phyloP scores from a whole-genome alignment of 2,329 filamentous ascomycete genomes.

The Aulographum hederae region DNA sequence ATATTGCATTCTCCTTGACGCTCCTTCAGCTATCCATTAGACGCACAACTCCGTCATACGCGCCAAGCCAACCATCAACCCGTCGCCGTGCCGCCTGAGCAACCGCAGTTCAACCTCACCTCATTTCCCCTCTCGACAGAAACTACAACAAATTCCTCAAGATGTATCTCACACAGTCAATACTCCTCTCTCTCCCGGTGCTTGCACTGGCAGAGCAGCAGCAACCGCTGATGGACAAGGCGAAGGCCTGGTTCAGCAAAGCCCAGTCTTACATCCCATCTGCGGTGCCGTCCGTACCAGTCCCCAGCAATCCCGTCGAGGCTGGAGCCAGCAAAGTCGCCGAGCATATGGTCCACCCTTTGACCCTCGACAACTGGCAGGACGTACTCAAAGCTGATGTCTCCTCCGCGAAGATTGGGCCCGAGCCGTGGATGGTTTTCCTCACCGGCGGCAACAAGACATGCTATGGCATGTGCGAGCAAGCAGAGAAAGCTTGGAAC shows the following conservation, averaged over 20 bases:
- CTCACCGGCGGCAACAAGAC: slow-evolving; percentile 63
- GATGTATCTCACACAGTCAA: slow-evolving; percentile 34
- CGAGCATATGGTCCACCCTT: slow-evolving; percentile 30
- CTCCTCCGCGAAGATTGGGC: slow-evolving; percentile 12
- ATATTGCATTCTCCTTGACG: too few species aligned
- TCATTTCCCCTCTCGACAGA: too few species aligned
- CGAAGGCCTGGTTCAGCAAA: slow-evolving; percentile 34
- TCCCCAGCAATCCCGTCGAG: slow-evolving; percentile 19
- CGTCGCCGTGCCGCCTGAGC: too few species aligned
- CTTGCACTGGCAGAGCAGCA: slow-evolving; percentile 36
- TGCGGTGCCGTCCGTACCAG: slow-evolving; percentile 29
- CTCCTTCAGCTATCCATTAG: too few species aligned
- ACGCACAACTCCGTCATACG: too few species aligned
- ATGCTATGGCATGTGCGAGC: slow-evolving; percentile 52
- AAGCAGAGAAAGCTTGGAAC: slow-evolving; percentile 42
- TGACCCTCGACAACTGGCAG: slow-evolving; percentile 56
- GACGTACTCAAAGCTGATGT: slow-evolving; percentile 37
- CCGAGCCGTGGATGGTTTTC: slow-evolving; percentile 61
- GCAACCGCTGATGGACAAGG: slow-evolving; percentile 41
- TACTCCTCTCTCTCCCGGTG: slow-evolving; percentile 33
- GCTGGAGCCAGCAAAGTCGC: slow-evolving; percentile 34
- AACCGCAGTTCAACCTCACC: too few species aligned
- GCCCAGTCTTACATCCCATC: slow-evolving; percentile 20
- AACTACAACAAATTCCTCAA: too few species aligned
- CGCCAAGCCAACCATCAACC: too few species aligned